Evolutionary conservation across 73 alveolate genomes (phyloP).

Genomic region (Paramecium pentaurelia): DNA sequence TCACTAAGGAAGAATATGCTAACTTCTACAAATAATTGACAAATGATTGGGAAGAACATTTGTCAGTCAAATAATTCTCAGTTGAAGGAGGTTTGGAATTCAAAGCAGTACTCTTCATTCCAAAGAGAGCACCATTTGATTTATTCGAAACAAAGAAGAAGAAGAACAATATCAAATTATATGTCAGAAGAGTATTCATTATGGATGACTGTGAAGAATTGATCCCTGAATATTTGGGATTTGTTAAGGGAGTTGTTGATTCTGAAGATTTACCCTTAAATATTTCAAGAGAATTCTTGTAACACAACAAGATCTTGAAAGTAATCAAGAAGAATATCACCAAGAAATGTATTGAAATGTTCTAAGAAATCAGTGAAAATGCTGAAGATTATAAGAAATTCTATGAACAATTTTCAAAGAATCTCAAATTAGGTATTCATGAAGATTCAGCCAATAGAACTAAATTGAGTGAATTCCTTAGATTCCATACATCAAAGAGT

Average conservation of each 20-base stretch:
- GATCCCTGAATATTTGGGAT: constrained; percentile 98
- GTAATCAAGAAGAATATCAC: constrained; percentile 98
- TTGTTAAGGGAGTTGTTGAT: constrained; percentile 99
- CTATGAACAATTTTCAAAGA: constrained; percentile 99
- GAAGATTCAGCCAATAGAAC: constrained; percentile 99
- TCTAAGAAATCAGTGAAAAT: constrained; percentile 97
- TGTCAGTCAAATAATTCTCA: constrained; percentile 98
- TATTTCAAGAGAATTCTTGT: constrained; percentile 99
- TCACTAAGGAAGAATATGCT: constrained; percentile 98
- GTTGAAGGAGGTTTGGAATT: constrained; percentile 99
- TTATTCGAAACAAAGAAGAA: constrained; percentile 99
- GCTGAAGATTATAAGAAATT: constrained; percentile 98
- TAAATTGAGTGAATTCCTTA: constrained; percentile 95
- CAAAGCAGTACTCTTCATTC: constrained; percentile 98
- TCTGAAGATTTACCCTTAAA: constrained; percentile 99
- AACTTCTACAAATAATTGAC: constrained; percentile 97
- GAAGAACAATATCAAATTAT: constrained; percentile 96
- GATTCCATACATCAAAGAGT: constrained; percentile 95
- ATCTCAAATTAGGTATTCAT: constrained; percentile 98
- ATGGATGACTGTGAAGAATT: constrained; percentile 99
- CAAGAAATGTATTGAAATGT: constrained; percentile 99
- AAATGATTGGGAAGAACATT: constrained; percentile 99
- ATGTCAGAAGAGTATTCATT: constrained; percentile 99
- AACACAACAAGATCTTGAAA: constrained; percentile 98
- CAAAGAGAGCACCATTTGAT: constrained; percentile 99